Conservation (phyloP, 2,329 filamentous ascomycete genomes). For the Dendryphion nanum region DNA sequence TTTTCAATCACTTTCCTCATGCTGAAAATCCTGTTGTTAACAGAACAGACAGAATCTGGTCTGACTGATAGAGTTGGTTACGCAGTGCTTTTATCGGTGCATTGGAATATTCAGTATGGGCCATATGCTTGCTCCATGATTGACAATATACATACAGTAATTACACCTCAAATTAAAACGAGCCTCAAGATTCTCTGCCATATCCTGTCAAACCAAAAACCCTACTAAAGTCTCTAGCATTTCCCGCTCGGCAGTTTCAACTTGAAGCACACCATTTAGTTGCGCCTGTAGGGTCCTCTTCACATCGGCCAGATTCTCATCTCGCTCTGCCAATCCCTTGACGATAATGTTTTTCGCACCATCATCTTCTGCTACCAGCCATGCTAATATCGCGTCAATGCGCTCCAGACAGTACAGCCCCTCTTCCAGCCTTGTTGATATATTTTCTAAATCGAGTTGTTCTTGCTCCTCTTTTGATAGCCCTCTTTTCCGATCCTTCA, state of each 20-base stretch:
- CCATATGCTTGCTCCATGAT: too few species aligned
- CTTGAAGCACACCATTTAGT: slow-evolving; percentile 56
- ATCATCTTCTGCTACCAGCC: slow-evolving; percentile 86
- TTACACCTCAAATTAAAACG: too few species aligned
- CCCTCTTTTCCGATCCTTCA: slow-evolving; percentile 57
- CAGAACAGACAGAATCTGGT: too few species aligned
- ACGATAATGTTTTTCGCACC: slow-evolving; percentile 68
- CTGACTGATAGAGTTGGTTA: too few species aligned
- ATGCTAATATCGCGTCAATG: slow-evolving; percentile 81
- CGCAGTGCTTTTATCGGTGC: too few species aligned
- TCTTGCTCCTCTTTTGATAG: slow-evolving; percentile 60
- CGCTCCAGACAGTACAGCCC: slow-evolving; percentile 82
- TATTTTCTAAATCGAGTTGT: slow-evolving; percentile 66
- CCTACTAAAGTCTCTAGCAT: slow-evolving; percentile 61
- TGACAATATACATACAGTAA: too few species aligned
- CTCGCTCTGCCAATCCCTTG: slow-evolving; percentile 63
- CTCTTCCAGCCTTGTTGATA: slow-evolving; percentile 74
- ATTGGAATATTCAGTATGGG: too few species aligned
- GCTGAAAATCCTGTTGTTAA: too few species aligned
- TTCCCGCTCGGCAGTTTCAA: slow-evolving; percentile 57
- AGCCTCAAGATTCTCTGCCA: too few species aligned
- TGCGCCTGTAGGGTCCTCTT: slow-evolving; percentile 69
- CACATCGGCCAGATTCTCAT: slow-evolving; percentile 64
- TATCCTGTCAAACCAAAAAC: slow-evolving; percentile 24
- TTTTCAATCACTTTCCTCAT: too few species aligned